Percentiles rank a stretch among this genome's conserved stretches.
These are phyloP conservation scores for Guadua angustifolia DNA, from an alignment of 176 grass and related monocot species.

Conservation along the genomic window DNA sequence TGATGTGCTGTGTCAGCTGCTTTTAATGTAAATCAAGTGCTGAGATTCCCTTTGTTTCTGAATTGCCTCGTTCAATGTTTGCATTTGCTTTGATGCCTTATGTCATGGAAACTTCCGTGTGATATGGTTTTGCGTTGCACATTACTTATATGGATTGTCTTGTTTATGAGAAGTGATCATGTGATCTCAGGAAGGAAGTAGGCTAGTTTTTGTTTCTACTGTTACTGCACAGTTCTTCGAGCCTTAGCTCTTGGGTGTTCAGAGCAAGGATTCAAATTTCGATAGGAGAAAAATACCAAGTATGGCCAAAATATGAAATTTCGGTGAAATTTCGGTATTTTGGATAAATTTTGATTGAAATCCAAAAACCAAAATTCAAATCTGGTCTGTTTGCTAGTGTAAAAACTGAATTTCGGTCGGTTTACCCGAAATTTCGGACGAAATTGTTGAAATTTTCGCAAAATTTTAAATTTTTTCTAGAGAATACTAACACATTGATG, in stretches of 20 bases:
- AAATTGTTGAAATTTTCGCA: too few species aligned
- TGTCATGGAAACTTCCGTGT: not conserved
- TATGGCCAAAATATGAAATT: too few species aligned
- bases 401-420: too few species aligned
- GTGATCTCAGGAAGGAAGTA: not conserved
- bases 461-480: too few species aligned
- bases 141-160: not conserved
- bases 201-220: not conserved
- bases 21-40: slow-evolving; percentile 21
- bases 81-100: not conserved
- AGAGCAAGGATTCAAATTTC: too few species aligned
- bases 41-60: not conserved
- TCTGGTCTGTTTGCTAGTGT: too few species aligned
- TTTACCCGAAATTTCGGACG: too few species aligned
- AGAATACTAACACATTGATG: too few species aligned
- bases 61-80: not conserved
- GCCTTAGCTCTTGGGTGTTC: not conserved
- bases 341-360: too few species aligned
- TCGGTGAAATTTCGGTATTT: too few species aligned
- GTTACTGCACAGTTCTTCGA: not conserved
- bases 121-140: not conserved
- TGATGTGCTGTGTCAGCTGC: slow-evolving; percentile 18
- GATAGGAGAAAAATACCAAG: too few species aligned
- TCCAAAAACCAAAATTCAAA: too few species aligned
- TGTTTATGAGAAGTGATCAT: not conserved